Evolutionary conservation across 352 stramenopile genomes (phyloP).

Genomic region (Phytophthora cryptogea): DNA sequence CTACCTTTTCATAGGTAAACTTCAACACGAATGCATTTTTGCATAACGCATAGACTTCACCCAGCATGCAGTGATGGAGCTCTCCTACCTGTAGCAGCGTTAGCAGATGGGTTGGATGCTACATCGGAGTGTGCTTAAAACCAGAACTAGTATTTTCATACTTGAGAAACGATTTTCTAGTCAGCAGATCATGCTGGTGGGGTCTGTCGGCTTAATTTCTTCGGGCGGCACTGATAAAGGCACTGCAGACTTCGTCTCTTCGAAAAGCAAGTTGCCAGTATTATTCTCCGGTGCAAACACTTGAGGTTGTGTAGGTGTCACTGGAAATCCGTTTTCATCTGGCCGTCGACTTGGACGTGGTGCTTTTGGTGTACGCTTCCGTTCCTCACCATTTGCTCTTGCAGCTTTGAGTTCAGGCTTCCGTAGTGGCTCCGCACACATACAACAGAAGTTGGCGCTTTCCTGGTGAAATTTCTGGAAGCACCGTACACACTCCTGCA

Average conservation of each 20-base stretch:
- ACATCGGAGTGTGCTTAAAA: too few species aligned
- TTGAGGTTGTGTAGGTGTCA: background rate
- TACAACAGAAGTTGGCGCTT: constrained; percentile 78
- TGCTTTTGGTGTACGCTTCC: constrained; percentile 50
- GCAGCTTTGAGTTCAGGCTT: constrained; percentile 54
- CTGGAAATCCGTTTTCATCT: constrained; percentile 19
- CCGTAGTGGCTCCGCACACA: constrained; percentile 60
- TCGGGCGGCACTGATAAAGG: constrained; percentile 3
- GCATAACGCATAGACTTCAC: constrained; percentile 3
- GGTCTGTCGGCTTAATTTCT: constrained; percentile 14
- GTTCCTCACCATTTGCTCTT: constrained; percentile 46
- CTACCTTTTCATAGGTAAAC: background rate
- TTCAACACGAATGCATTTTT: constrained; percentile 5
- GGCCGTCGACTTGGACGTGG: constrained; percentile 18
- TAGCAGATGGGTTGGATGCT: too few species aligned
- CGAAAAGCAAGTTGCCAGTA: background rate
- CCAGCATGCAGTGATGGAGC: too few species aligned
- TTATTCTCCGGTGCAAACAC: too few species aligned
- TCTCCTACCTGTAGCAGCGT: too few species aligned
- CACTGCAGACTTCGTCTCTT: constrained; percentile 20
- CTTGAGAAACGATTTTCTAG: background rate
- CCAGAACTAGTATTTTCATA: background rate
- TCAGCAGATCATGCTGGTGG: constrained; percentile 22
- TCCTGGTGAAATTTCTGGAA: constrained; percentile 80
- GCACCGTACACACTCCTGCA: constrained; percentile 66